A percentile compares a stretch with the other conserved stretches of the same genome.
These are phyloP conservation scores for Gnaphalium uliginosum DNA, from an alignment of 129 eudicot species.

Conservation along the genomic window DNA sequence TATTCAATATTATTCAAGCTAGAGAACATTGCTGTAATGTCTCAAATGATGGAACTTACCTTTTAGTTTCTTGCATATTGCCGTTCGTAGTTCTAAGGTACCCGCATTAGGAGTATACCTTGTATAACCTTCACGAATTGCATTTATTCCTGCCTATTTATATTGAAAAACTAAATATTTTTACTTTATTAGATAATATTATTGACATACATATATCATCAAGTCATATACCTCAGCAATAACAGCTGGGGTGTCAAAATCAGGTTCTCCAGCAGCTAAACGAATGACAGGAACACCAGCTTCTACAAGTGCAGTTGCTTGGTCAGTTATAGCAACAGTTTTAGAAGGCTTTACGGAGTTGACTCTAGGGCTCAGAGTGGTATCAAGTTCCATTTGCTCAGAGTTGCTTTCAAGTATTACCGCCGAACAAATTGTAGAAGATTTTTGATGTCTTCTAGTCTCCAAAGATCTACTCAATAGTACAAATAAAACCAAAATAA, in stretches of 20 bases:
- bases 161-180: slow-evolving; percentile 1
- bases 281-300: slow-evolving; percentile 97
- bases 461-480: slow-evolving; percentile 39
- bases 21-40: not conserved
- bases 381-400: slow-evolving; percentile 68
- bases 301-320: slow-evolving; percentile 91
- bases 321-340: slow-evolving; percentile 89
- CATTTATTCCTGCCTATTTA: slow-evolving; percentile 80
- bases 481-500: slow-evolving; percentile 13
- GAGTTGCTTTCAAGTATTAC: slow-evolving; percentile 42
- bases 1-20: not conserved
- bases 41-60: slow-evolving; percentile 43
- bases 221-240: slow-evolving; percentile 70
- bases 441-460: slow-evolving; percentile 34
- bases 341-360: slow-evolving; percentile 91
- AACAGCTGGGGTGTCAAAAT: slow-evolving; percentile 85
- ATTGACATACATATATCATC: slow-evolving; percentile 1
- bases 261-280: slow-evolving; percentile 96
- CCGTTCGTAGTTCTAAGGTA: slow-evolving; percentile 76
- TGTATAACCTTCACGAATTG: slow-evolving; percentile 89
- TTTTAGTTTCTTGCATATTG: slow-evolving; percentile 80
- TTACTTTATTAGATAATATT: not conserved
- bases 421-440: slow-evolving; percentile 41
- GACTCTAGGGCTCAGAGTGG: slow-evolving; percentile 82
- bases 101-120: slow-evolving; percentile 98